phyloP scores from a whole-genome alignment of 352 stramenopile genomes.

The Phytopythium litorale region DNA sequence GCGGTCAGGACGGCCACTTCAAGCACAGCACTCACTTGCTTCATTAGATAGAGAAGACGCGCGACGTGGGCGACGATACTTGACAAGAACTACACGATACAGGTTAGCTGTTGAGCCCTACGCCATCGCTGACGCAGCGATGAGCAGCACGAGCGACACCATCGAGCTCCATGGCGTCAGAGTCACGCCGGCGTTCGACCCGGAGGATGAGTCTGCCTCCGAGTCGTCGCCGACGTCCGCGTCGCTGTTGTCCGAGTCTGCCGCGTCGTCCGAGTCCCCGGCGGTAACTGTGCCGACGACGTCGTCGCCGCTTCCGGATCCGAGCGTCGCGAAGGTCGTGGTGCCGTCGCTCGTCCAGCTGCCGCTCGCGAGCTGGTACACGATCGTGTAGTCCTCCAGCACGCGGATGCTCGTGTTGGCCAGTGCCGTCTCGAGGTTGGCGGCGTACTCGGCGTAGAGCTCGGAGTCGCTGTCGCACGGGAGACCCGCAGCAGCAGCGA shows the following conservation, averaged over 20 bases:
- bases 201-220: constrained; percentile 9
- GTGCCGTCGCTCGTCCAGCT: constrained; percentile 23
- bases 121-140: not conserved
- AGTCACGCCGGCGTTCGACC: constrained; percentile 6
- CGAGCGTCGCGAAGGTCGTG: constrained; percentile 11
- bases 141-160: not conserved
- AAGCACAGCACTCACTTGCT: not conserved
- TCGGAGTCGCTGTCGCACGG: constrained; percentile 42
- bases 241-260: constrained; percentile 13
- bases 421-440: constrained; percentile 31
- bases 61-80: not conserved
- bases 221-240: constrained; percentile 15
- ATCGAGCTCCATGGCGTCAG: constrained; percentile 1
- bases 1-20: no score
- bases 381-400: constrained; percentile 23
- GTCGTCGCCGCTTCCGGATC: constrained; percentile 9
- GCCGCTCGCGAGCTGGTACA: constrained; percentile 27
- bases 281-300: constrained; percentile 19
- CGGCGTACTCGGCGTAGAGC: constrained; percentile 39
- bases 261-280: constrained; percentile 10
- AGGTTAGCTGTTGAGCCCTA: not conserved
- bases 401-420: constrained; percentile 25
- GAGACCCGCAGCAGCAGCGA: constrained; percentile 33
- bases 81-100: not conserved
- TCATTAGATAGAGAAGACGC: not conserved